Conservation (phyloP, 1,139 yeast species). For the Suhomyces taliae region DNA sequence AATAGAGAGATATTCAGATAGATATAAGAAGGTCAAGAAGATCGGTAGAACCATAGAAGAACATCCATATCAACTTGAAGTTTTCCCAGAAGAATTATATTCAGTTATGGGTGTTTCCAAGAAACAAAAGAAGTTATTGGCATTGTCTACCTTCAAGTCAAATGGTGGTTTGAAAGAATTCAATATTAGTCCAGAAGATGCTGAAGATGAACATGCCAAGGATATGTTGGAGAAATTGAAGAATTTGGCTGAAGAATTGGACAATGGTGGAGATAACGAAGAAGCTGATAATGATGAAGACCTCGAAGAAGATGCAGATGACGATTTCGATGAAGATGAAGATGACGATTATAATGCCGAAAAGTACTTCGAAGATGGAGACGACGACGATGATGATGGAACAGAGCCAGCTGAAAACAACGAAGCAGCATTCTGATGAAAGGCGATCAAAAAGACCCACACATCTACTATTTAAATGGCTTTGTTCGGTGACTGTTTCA, state of each 20-base stretch:
- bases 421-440: conserved; percentile 18
- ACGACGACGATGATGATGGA: conserved; percentile 70
- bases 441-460: neutral
- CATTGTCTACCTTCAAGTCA: conserved; percentile 48
- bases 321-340: conserved; percentile 63
- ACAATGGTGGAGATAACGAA: conserved; percentile 39
- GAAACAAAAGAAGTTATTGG: conserved; percentile 53
- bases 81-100: conserved; percentile 81
- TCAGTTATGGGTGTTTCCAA: conserved; percentile 69
- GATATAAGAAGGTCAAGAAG: conserved; percentile 67
- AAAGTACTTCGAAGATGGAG: conserved; percentile 65
- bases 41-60: conserved; percentile 79
- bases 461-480: neutral
- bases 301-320: conserved; percentile 52
- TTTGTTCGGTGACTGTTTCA: neutral
- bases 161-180: conserved; percentile 47
- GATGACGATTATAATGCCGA: conserved; percentile 64
- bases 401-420: conserved; percentile 64
- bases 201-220: conserved; percentile 36
- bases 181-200: conserved; percentile 28
- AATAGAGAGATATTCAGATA: conserved; percentile 71
- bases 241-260: conserved; percentile 59
- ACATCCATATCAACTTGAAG: conserved; percentile 70
- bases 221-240: conserved; percentile 59
- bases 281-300: conserved; percentile 41